Percentiles rank a stretch among this genome's conserved stretches.
These are phyloP conservation scores for Takashimella tepidaria DNA, from an alignment of 1,284 basidiomycete genomes.

Conservation along the genomic window DNA sequence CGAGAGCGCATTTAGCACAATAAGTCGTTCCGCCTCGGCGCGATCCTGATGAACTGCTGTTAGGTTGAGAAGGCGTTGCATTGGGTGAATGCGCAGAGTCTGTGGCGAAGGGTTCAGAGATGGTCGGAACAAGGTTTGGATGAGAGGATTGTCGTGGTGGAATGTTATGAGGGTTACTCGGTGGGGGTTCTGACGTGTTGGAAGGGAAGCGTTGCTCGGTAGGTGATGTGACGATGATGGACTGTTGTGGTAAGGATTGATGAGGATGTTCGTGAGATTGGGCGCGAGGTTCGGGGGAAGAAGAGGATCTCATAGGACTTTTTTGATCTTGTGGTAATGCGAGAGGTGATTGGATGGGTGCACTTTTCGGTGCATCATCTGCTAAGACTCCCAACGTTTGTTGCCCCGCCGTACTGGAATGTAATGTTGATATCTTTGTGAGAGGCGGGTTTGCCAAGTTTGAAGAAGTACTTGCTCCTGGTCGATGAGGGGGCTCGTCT, in stretches of 20 bases:
- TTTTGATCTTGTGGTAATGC: conserved; percentile 4
- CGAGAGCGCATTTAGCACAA: conserved; percentile 46
- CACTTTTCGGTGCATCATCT: conserved; percentile 23
- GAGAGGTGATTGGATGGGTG: conserved; percentile 11
- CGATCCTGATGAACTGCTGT: background rate
- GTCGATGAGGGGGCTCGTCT: conserved; percentile 3
- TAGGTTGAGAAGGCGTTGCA: background rate
- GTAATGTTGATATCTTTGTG: conserved; percentile 14
- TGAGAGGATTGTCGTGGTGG: conserved; percentile 10
- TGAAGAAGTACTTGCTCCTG: background rate
- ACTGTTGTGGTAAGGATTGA: conserved; percentile 21
- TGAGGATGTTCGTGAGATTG: conserved; percentile 13
- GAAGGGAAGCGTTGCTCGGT: conserved; percentile 18
- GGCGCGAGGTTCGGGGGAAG: conserved; percentile 34
- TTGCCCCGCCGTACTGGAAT: conserved; percentile 24
- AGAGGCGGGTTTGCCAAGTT: conserved; percentile 1
- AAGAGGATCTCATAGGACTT: conserved; percentile 31
- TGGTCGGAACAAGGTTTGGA: conserved; percentile 4
- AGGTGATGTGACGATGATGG: conserved; percentile 10
- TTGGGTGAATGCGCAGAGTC: background rate
- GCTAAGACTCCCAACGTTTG: conserved; percentile 8
- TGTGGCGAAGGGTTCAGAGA: background rate
- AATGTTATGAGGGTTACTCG: background rate
- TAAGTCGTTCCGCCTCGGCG: conserved; percentile 22
- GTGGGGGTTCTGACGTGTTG: background rate